phyloP scores from a whole-genome alignment of 23 red algal species.

The Chondrus crispus region DNA sequence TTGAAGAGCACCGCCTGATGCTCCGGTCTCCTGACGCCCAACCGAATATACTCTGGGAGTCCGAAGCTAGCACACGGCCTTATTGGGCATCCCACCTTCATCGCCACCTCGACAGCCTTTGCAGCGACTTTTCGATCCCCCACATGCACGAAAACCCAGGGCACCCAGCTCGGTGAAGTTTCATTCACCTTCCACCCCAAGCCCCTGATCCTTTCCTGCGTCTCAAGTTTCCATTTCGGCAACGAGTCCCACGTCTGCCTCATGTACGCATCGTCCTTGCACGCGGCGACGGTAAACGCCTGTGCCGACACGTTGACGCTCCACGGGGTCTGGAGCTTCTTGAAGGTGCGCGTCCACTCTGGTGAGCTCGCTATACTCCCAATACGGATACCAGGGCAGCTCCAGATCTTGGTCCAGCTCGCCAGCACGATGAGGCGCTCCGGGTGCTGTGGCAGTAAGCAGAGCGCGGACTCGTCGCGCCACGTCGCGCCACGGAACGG shows the following conservation, averaged over 20 bases:
- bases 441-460: constrained; percentile 83
- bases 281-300: constrained; percentile 83
- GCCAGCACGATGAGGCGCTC: constrained; percentile 75
- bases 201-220: constrained; percentile 28
- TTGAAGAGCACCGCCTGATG: constrained; percentile 75
- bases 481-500: constrained; percentile 86
- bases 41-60: constrained; percentile 62
- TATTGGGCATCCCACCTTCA: constrained; percentile 80
- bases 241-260: constrained; percentile 75
- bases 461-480: constrained; percentile 64
- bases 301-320: constrained; percentile 80
- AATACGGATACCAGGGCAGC: constrained; percentile 92
- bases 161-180: constrained; percentile 70
- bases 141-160: constrained; percentile 86
- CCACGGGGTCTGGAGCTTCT: constrained; percentile 95
- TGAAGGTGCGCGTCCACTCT: constrained; percentile 67
- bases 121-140: constrained; percentile 6
- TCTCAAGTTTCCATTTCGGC: constrained; percentile 63
- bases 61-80: constrained; percentile 83
- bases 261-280: constrained; percentile 75
- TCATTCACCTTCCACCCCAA: constrained; percentile 85
- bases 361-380: constrained; percentile 64
- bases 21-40: constrained; percentile 82
- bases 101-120: constrained; percentile 55
- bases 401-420: constrained; percentile 98